Evolutionary conservation across 441 rosid genomes (phyloP), one percentile per base, ranked within the genome.

Genomic region (Populus hybrid): DNA sequence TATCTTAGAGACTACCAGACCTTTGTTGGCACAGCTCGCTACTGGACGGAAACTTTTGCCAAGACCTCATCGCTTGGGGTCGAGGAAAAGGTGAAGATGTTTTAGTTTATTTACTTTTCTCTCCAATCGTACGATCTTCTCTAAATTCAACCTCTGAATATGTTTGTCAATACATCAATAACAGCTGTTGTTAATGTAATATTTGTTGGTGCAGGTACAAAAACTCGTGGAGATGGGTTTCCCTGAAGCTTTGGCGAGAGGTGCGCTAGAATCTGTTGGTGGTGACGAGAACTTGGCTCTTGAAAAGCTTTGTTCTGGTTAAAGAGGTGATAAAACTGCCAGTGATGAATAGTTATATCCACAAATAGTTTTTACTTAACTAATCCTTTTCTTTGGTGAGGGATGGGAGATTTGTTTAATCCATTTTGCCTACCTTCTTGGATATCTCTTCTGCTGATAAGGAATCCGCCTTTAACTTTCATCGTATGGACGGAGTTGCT

Each of bases 141-240:
- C 24, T 2, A 0, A 7, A 59, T n/a, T 56, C 16, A 29, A 12
- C 3, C 2, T 53, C 33, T 38, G 21, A 3, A 65, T 20, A 7
- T 8, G 16, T 69, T 23, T 76, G 59, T 64, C 16, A 59, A 45
- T 29, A 3, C 28, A 20, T 42, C 64, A 16, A 26, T 10, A 28
- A 74, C 23, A 31, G 45, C 28, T 9, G 24, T 35, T 59, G 23
- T 12, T 69, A 21, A 23, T 20, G 33, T 63, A 28, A 26, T 35
- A 7, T 36, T 67, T n/a, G 42, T 23, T 7, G 38, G 69, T 56
- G 9, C 88, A 94, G 98, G 97, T 96, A 26, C 91, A 87, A 82
- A 91, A 84, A 83, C 98, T 96, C 0, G 88, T 90, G 77, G 98
- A 96, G 85, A 96, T 96, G 99, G 99, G 99, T 21, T 96, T 96